phyloP scores from a whole-genome alignment of 768 basidiomycete species.

The Leccinum disarticulatum region DNA sequence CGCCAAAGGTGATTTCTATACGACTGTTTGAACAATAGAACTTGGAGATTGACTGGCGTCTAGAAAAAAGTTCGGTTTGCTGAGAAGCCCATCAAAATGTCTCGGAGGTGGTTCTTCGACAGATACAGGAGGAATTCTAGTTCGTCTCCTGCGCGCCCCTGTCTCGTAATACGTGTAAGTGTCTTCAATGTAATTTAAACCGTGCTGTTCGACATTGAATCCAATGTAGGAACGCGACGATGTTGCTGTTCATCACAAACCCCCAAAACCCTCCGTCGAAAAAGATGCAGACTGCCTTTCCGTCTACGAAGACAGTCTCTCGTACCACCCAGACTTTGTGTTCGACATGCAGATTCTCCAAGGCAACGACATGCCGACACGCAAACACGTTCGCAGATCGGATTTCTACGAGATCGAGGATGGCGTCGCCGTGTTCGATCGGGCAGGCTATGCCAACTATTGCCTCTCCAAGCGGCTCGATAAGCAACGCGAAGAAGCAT shows the following conservation, averaged over 20 bases:
- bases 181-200: not conserved
- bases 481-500: slow-evolving; percentile 25
- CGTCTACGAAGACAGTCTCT: slow-evolving; percentile 31
- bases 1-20: slow-evolving; percentile 16
- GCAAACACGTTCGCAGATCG: slow-evolving; percentile 13
- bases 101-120: slow-evolving; percentile 19
- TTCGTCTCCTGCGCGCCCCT: slow-evolving; percentile 26
- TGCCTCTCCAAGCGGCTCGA: slow-evolving; percentile 29
- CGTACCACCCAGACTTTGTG: slow-evolving; percentile 19
- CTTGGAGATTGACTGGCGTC: slow-evolving; percentile 3
- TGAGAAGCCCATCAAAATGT: slow-evolving; percentile 25
- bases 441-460: slow-evolving; percentile 23
- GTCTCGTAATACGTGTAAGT: slow-evolving; percentile 29
- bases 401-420: slow-evolving; percentile 32
- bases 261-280: slow-evolving; percentile 2
- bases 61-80: slow-evolving; percentile 30
- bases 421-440: slow-evolving; percentile 29
- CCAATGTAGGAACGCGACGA: slow-evolving; percentile 15
- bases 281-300: slow-evolving; percentile 24
- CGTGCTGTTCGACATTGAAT: not conserved
- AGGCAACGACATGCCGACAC: slow-evolving; percentile 11
- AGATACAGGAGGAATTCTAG: slow-evolving; percentile 11
- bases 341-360: slow-evolving; percentile 21
- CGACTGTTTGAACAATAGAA: not conserved
- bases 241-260: not conserved